Evolutionary conservation across 106 monocot species (phyloP).

Genomic region (Vanilla planifolia): DNA sequence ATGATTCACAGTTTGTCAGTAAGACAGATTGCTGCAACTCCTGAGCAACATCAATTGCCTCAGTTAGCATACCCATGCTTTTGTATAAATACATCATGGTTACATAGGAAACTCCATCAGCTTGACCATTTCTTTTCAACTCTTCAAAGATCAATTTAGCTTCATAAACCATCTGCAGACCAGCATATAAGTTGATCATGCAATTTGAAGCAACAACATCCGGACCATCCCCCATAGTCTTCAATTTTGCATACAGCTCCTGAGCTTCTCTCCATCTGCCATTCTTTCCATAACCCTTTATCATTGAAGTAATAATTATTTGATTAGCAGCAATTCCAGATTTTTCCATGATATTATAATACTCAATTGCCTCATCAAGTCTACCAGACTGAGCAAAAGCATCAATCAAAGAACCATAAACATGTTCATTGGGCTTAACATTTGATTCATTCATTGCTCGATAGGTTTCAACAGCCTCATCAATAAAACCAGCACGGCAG

Average conservation of each 20-base stretch:
- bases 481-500: conserved; percentile 20
- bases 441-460: conserved; percentile 41
- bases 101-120: conserved; percentile 65
- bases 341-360: conserved; percentile 50
- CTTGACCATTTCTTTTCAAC: conserved; percentile 29
- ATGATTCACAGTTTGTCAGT: conserved; percentile 56
- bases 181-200: conserved; percentile 69
- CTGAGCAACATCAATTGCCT: conserved; percentile 44
- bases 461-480: conserved; percentile 40
- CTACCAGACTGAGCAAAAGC: conserved; percentile 52
- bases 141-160: conserved; percentile 51
- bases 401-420: conserved; percentile 68
- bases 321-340: conserved; percentile 37
- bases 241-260: conserved; percentile 53
- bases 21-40: conserved; percentile 45
- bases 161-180: conserved; percentile 66
- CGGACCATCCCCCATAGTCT: conserved; percentile 43
- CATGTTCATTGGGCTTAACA: conserved; percentile 61
- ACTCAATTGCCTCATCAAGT: conserved; percentile 38
- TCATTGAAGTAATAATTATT: conserved; percentile 67
- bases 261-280: conserved; percentile 75
- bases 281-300: conserved; percentile 64
- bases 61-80: conserved; percentile 76
- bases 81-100: conserved; percentile 81
- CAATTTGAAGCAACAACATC: conserved; percentile 71